Conservation (phyloP, 306 rosid species). For the Lathyrus oleraceus region DNA sequence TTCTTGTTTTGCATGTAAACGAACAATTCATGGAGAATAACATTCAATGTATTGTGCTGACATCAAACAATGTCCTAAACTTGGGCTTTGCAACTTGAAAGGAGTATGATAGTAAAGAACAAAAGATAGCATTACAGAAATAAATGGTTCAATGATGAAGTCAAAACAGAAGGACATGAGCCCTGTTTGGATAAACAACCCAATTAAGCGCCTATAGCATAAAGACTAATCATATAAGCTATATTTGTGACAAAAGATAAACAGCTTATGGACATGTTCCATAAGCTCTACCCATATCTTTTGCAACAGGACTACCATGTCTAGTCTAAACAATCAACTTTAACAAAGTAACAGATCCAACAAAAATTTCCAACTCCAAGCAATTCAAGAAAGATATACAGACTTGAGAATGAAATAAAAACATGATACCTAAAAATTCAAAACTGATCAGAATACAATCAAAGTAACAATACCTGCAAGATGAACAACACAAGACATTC, state of each 20-base stretch:
- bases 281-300: background rate
- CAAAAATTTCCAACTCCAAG: background rate
- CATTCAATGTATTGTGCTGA: background rate
- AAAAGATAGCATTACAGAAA: background rate
- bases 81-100: background rate
- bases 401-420: slow-evolving; percentile 3
- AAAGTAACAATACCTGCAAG: slow-evolving; percentile 69
- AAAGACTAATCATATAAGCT: background rate
- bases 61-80: slow-evolving; percentile 24
- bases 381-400: background rate
- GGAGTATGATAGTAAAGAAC: background rate
- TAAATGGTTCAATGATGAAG: background rate
- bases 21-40: slow-evolving; percentile 15
- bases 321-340: background rate
- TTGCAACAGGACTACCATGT: background rate
- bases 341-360: slow-evolving; percentile 24
- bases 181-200: background rate
- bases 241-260: background rate
- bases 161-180: background rate
- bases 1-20: background rate
- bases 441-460: background rate
- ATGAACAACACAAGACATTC: slow-evolving; percentile 90
- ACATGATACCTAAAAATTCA: slow-evolving; percentile 6
- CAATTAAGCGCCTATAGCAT: background rate
- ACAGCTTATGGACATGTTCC: background rate